These are phyloP conservation scores for Hymenoscyphus albidus DNA, from an alignment of 2,329 filamentous ascomycete genomes.

Conservation along the genomic window DNA sequence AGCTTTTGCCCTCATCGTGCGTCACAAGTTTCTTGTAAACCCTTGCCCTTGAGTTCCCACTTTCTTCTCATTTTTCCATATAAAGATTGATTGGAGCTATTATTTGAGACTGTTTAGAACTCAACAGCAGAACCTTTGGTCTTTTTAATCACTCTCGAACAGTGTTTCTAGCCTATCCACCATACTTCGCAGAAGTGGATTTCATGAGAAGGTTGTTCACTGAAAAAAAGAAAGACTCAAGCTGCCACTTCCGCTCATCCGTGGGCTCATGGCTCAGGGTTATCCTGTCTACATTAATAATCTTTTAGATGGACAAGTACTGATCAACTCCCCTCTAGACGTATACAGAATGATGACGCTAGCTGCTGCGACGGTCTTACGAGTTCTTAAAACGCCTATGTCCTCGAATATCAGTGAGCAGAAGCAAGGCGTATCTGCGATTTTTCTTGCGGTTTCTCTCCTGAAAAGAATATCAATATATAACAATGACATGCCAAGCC, in stretches of 20 bases:
- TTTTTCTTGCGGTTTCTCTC: constrained; percentile 14
- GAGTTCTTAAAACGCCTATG: constrained; percentile 14
- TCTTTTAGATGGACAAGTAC: not conserved
- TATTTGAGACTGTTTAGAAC: too few species aligned
- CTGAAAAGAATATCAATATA: constrained; percentile 14
- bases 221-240: not conserved
- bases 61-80: not conserved
- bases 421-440: constrained; percentile 10
- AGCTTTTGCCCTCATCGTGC: constrained; percentile 13
- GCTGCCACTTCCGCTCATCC: not conserved
- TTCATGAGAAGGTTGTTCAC: too few species aligned
- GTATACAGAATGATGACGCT: constrained; percentile 16
- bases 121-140: too few species aligned
- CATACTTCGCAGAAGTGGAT: too few species aligned
- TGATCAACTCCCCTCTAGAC: not conserved
- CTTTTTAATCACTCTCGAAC: too few species aligned
- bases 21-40: not conserved
- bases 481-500: constrained; percentile 17
- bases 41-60: not conserved
- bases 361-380: constrained; percentile 12
- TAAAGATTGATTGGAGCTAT: too few species aligned
- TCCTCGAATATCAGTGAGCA: constrained; percentile 11
- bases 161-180: too few species aligned
- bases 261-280: not conserved
- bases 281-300: not conserved